phyloP scores from a whole-genome alignment of 2,329 filamentous ascomycete genomes.

The Pseudomassariella vexata region DNA sequence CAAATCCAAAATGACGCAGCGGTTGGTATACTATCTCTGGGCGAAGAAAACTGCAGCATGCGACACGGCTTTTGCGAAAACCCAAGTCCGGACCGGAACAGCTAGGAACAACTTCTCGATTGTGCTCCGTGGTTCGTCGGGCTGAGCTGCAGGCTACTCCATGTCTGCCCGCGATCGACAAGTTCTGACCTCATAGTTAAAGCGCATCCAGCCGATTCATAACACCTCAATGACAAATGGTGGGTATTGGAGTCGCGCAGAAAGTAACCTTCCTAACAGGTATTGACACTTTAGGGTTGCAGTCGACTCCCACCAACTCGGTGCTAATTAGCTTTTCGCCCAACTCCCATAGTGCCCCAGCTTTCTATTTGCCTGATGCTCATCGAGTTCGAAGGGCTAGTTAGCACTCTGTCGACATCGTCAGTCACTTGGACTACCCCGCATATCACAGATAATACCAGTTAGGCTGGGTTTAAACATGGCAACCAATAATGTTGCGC shows the following conservation, averaged over 20 bases:
- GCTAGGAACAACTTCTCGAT: constrained; percentile 89
- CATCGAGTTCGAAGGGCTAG: constrained; percentile 7
- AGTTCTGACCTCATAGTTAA: constrained; percentile 1
- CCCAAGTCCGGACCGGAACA: constrained; percentile 68
- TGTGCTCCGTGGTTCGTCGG: constrained; percentile 41
- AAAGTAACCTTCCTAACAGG: too few relatives aligned
- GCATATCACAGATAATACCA: too few relatives aligned
- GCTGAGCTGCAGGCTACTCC: constrained; percentile 9
- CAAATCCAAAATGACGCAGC: constrained; percentile 68
- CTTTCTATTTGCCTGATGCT: constrained; percentile 8
- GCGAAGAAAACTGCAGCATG: constrained; percentile 31
- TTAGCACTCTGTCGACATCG: constrained; percentile 13
- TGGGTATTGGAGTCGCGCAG: too few relatives aligned
- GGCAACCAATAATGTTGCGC: constrained; percentile 13
- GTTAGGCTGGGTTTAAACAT: constrained; percentile 12
- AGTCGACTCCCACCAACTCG: too few relatives aligned
- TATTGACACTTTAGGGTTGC: too few relatives aligned
- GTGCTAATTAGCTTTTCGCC: too few relatives aligned
- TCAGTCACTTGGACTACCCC: constrained; percentile 14
- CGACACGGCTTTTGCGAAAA: constrained; percentile 55
- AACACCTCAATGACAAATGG: too few relatives aligned
- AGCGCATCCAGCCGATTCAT: too few relatives aligned
- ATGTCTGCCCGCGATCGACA: too few relatives aligned
- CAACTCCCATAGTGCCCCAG: too few relatives aligned
- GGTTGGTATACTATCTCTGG: constrained; percentile 90